Base-by-base conservation (phyloP, 129 eudicot genomes). In the Heracleum sosnowskyi region DNA sequence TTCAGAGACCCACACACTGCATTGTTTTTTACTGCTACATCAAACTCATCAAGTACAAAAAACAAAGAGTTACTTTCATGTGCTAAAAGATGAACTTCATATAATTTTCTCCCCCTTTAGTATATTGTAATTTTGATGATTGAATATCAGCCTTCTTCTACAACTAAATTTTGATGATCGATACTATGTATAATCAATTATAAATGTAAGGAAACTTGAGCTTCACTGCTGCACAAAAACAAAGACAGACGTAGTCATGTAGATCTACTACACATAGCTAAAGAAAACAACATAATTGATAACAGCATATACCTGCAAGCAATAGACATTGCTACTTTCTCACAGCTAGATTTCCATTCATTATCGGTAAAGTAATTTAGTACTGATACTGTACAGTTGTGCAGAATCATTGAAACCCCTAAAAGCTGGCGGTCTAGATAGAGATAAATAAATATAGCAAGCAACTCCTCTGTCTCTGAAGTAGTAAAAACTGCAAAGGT, bases 401-500 rank as follows among this genome's bases (percentile, higher is more conserved):
- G 66, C 86, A 96, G 76, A 29, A 82, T 49, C 39, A 69, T 22
- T 24, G 97, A 84, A 17, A 96, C 69, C 73, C 97, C 97, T 35
- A 90, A 64, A 74, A 92, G 88, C 74, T 83, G 85, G 53, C 91
- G 87, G 45, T 96, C 97, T 77, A 92, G 81, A 39, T 87, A 84
- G 81, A 96, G 85, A 82, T 81, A 81, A 69, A 89, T 81, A 53
- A 88, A 37, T 69, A 75, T 63, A 22, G 75, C 73, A 62, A 89
- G 55, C 79, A 96, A 77, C 60, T 96, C 96, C 82, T 89, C 95
- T 69, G 85, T 91, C 85, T 96, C 97, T n/a, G 83, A 80, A 74
- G 82, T 49, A 24, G 92, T 85, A 73, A 92, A 84, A 24, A 89
- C 76, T 37, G 57, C 57, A 85, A 80, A 79, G 24, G 40, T 71